phyloP scores from a whole-genome alignment of 2,329 filamentous ascomycete species.

The Aureobasidium uvarum region DNA sequence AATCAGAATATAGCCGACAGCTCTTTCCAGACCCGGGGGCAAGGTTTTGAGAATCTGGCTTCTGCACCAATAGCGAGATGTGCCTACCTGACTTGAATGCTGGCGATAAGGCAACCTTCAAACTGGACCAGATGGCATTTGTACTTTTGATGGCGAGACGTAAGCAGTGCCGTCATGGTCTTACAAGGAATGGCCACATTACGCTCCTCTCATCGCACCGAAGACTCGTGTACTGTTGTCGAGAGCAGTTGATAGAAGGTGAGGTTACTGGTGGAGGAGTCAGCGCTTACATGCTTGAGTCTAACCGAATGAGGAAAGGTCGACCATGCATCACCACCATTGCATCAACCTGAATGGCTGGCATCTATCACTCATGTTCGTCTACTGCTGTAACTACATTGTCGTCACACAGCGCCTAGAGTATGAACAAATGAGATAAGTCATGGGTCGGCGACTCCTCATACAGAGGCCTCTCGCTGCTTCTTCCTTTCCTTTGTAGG shows the following conservation, averaged over 20 bases:
- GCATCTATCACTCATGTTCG: background rate
- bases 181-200: background rate
- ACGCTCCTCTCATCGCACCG: background rate
- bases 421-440: constrained; percentile 4
- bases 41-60: background rate
- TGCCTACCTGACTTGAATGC: background rate
- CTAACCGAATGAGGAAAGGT: constrained; percentile 4
- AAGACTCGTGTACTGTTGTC: background rate
- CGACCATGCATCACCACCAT: background rate
- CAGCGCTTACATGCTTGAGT: constrained; percentile 11
- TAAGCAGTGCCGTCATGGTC: background rate
- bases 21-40: background rate
- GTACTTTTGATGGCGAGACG: too few species aligned
- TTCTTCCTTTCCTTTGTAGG: background rate
- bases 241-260: background rate
- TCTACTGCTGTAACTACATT: background rate
- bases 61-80: background rate
- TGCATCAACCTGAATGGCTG: background rate
- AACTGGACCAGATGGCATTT: too few species aligned
- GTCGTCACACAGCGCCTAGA: constrained; percentile 15
- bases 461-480: background rate
- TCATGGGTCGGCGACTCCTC: constrained; percentile 8
- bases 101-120: background rate
- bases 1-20: background rate
- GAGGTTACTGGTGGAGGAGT: constrained; percentile 1